Percentiles rank a stretch among this genome's conserved stretches.
Evolutionary conservation across 2,329 filamentous ascomycete species (phyloP).

Genomic region (Aspergillus sp.): DNA sequence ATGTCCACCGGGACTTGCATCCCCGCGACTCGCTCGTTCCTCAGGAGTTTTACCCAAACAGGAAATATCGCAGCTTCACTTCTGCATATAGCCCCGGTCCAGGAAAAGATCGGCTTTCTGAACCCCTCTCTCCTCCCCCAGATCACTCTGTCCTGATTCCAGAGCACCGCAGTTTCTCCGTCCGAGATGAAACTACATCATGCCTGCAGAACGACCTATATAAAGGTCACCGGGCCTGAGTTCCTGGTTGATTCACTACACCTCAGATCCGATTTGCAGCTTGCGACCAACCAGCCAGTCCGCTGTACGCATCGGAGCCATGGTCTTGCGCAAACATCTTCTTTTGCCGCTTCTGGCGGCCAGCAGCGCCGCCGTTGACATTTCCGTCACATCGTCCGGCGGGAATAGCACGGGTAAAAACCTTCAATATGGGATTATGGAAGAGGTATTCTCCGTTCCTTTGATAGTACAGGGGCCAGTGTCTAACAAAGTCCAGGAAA

Average conservation of each 20-base stretch:
- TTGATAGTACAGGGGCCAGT: background rate
- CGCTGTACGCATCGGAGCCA: too few relatives aligned
- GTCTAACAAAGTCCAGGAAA: constrained; percentile 12
- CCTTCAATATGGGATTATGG: constrained; percentile 23
- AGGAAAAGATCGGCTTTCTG: background rate
- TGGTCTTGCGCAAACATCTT: constrained; percentile 13
- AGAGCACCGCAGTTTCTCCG: background rate
- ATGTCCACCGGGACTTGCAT: too few relatives aligned
- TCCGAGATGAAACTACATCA: background rate
- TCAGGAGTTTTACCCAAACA: background rate
- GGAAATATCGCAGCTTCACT: background rate
- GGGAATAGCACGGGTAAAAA: constrained; percentile 19
- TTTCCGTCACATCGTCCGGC: constrained; percentile 20
- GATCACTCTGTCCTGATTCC: background rate
- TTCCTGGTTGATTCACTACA: too few relatives aligned
- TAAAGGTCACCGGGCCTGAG: too few relatives aligned
- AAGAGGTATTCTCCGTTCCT: constrained; percentile 15
- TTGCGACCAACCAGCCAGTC: too few relatives aligned
- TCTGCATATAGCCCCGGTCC: too few relatives aligned
- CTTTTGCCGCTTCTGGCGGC: constrained; percentile 19
- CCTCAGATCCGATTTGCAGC: too few relatives aligned
- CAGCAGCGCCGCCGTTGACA: constrained; percentile 15
- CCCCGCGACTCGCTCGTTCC: background rate
- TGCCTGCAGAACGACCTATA: background rate
- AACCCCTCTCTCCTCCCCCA: too few relatives aligned